Evolutionary conservation across 306 rosid species (phyloP).

Genomic region (Cucumis hystrix): DNA sequence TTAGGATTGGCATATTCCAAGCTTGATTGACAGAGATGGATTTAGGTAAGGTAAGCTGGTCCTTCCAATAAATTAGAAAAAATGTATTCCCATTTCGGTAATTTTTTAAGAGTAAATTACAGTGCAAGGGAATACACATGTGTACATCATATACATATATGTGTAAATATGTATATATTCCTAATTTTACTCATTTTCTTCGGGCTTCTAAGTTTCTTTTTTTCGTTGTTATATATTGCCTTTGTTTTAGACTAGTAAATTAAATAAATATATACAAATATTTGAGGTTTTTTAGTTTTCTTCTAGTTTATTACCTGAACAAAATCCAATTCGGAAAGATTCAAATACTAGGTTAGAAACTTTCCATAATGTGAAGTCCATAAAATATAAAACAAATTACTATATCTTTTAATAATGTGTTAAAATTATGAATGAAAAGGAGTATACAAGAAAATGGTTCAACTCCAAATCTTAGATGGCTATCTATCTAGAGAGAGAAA

Average conservation of each 20-base stretch:
- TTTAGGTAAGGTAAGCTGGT: neutral
- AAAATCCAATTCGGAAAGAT: too few species aligned
- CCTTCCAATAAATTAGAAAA: neutral
- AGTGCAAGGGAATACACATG: too few species aligned
- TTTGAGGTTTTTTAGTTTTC: neutral
- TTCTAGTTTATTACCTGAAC: neutral
- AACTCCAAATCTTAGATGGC: neutral
- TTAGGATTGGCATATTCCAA: constrained; percentile 3
- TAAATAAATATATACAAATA: neutral
- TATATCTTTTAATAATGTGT: too few species aligned
- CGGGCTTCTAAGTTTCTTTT: too few species aligned
- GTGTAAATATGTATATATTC: neutral
- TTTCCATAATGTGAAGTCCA: too few species aligned
- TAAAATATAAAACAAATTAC: too few species aligned
- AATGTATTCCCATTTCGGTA: neutral
- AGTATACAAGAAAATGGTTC: neutral
- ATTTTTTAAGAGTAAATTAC: neutral
- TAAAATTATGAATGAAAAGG: too few species aligned
- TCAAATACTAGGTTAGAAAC: too few species aligned
- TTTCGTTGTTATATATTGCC: too few species aligned
- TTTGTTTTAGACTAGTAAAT: neutral
- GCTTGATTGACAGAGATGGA: neutral
- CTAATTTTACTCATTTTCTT: neutral
- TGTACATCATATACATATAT: too few species aligned
- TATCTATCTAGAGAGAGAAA: too few species aligned